These are phyloP conservation scores for Fonsecaea erecta DNA, from an alignment of 2,329 filamentous ascomycete genomes.

Conservation along the genomic window DNA sequence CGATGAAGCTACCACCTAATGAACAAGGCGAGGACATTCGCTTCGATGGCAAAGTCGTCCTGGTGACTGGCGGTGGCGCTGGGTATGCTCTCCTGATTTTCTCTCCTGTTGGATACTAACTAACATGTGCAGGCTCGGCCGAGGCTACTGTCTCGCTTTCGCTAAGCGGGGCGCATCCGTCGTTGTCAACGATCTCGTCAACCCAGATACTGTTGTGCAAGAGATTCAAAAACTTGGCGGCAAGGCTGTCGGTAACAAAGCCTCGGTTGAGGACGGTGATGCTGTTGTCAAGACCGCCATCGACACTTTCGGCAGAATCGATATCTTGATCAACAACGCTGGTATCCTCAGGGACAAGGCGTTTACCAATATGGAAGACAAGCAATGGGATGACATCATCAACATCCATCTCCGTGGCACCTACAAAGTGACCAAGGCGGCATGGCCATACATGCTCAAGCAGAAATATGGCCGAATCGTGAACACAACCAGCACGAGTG, in stretches of 20 bases:
- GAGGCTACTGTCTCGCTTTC: constrained; percentile 86
- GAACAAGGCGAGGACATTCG: constrained; percentile 73
- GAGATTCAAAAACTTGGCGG: constrained; percentile 91
- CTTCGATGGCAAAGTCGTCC: constrained; percentile 81
- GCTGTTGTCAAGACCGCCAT: constrained; percentile 90
- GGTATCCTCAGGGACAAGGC: constrained; percentile 98
- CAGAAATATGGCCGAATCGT: constrained; percentile 97
- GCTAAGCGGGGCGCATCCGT: constrained; percentile 81
- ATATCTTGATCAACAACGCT: constrained; percentile 97
- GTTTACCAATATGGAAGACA: constrained; percentile 96
- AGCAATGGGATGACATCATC: constrained; percentile 87
- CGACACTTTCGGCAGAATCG: constrained; percentile 88
- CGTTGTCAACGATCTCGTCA: constrained; percentile 93
- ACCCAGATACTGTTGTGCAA: constrained; percentile 86
- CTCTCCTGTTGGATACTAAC: constrained; percentile 28
- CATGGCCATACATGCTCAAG: constrained; percentile 96
- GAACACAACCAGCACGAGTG: constrained; percentile 95
- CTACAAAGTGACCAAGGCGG: constrained; percentile 95
- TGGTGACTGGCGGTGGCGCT: constrained; percentile 86
- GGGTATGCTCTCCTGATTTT: constrained; percentile 56
- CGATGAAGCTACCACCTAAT: constrained; percentile 75
- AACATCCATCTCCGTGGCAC: constrained; percentile 92
- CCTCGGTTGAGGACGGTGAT: constrained; percentile 90
- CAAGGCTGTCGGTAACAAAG: constrained; percentile 90
- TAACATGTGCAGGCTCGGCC: constrained; percentile 69